Conservation (phyloP, 1,284 basidiomycete species). For the Fomes fomentarius region DNA sequence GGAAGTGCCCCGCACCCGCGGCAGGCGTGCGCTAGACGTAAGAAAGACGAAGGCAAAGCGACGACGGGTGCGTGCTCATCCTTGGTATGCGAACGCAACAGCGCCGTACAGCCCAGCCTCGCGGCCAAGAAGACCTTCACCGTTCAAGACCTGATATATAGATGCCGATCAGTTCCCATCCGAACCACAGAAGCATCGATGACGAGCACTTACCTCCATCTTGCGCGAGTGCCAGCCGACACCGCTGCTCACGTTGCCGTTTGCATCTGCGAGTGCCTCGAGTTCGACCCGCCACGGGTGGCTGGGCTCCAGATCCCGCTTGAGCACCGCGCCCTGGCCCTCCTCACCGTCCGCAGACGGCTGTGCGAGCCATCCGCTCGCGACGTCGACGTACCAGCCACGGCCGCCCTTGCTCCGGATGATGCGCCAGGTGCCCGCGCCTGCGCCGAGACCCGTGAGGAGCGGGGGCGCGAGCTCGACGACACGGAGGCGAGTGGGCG, state of each 20-base stretch:
- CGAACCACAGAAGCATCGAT: conserved; percentile 1
- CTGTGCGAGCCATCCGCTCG: conserved; percentile 73
- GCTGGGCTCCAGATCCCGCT: conserved; percentile 60
- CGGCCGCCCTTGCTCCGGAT: conserved; percentile 90
- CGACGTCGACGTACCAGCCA: conserved; percentile 94
- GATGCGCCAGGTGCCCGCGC: conserved; percentile 85
- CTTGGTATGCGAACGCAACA: conserved; percentile 89
- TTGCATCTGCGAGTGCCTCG: conserved; percentile 75
- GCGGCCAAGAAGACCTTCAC: conserved; percentile 87
- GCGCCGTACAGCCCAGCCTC: conserved; percentile 95
- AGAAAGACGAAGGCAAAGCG: not conserved
- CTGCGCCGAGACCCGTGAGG: conserved; percentile 72
- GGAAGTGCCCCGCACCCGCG: too few relatives aligned
- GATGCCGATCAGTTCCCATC: conserved; percentile 16
- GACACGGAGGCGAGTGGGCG: conserved; percentile 82
- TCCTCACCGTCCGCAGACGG: conserved; percentile 30
- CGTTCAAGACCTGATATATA: conserved; percentile 70
- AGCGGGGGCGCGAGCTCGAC: conserved; percentile 85
- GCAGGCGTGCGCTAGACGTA: too few relatives aligned
- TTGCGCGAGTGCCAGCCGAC: conserved; percentile 97
- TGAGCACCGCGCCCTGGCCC: conserved; percentile 40
- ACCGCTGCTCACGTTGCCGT: conserved; percentile 88
- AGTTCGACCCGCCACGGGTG: conserved; percentile 75
- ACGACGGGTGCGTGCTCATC: conserved; percentile 42
- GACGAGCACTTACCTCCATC: conserved; percentile 79